phyloP scores from a whole-genome alignment of 805 yeast genomes.

The Metschnikowia peoriensis region DNA sequence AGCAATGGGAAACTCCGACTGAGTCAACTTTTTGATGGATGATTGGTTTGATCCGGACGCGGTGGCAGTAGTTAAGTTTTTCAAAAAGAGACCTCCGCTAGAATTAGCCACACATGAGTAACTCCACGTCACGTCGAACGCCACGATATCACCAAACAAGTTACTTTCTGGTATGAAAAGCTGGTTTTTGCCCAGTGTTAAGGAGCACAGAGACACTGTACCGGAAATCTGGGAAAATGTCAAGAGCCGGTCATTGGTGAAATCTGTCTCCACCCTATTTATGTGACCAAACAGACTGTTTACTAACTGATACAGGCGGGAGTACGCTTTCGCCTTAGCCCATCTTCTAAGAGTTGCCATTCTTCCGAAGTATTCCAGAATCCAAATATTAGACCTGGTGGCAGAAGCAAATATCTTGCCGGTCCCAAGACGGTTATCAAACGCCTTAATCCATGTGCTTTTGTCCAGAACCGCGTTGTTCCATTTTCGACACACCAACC shows the following conservation, averaged over 20 bases:
- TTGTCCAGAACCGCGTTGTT: slow-evolving; percentile 42
- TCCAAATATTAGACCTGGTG: slow-evolving; percentile 45
- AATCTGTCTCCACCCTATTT: slow-evolving; percentile 25
- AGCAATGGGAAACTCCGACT: slow-evolving; percentile 15
- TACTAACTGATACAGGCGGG: slow-evolving; percentile 29
- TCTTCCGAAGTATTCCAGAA: slow-evolving; percentile 45
- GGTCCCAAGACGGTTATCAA: slow-evolving; percentile 38
- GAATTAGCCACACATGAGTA: slow-evolving; percentile 29
- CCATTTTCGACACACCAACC: slow-evolving; percentile 52
- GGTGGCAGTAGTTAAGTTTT: slow-evolving; percentile 34
- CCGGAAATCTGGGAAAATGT: slow-evolving; percentile 29
- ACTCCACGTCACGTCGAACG: slow-evolving; percentile 31
- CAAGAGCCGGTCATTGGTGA: slow-evolving; percentile 25
- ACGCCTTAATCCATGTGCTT: slow-evolving; percentile 48
- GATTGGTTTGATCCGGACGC: slow-evolving; percentile 25
- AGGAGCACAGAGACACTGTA: slow-evolving; percentile 29
- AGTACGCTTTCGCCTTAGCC: slow-evolving; percentile 34
- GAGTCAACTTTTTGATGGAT: slow-evolving; percentile 20
- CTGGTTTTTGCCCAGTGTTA: slow-evolving; percentile 37
- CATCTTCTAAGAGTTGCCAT: slow-evolving; percentile 34
- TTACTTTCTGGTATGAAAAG: slow-evolving; percentile 36
- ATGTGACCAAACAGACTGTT: slow-evolving; percentile 27
- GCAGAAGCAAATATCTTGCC: slow-evolving; percentile 41
- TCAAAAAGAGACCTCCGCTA: slow-evolving; percentile 30
- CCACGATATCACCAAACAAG: slow-evolving; percentile 16